Percentiles rank a stretch among this genome's conserved stretches.
Conservation (phyloP, 1,139 yeast genomes). For the Suhomyces choctaworum region DNA sequence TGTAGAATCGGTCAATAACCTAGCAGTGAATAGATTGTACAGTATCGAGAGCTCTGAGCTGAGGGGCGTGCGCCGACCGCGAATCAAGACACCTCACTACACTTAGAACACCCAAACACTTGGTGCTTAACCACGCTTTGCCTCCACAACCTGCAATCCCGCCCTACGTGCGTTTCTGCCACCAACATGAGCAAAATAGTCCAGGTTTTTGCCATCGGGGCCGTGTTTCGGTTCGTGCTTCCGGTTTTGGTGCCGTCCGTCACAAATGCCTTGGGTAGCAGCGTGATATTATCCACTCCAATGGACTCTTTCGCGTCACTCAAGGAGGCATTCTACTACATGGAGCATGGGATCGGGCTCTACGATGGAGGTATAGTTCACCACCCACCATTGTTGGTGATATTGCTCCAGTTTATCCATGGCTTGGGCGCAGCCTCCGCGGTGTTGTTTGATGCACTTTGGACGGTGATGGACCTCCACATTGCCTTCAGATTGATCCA, state of each 20-base stretch:
- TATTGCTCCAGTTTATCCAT: slow-evolving; percentile 43
- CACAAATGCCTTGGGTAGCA: slow-evolving; percentile 27
- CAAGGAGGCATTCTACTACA: slow-evolving; percentile 76
- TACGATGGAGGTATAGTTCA: slow-evolving; percentile 87
- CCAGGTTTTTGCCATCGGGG: slow-evolving; percentile 33
- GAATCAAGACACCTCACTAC: slow-evolving; percentile 4
- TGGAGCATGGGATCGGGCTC: slow-evolving; percentile 59
- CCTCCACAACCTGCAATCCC: too few relatives aligned
- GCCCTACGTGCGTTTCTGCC: neutral
- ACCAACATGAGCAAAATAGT: slow-evolving; percentile 10
- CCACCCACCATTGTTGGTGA: slow-evolving; percentile 73
- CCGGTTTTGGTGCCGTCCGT: slow-evolving; percentile 38
- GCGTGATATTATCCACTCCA: slow-evolving; percentile 79
- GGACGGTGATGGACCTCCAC: slow-evolving; percentile 41
- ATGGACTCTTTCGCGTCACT: slow-evolving; percentile 65
- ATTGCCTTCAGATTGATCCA: slow-evolving; percentile 44
- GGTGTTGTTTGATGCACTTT: slow-evolving; percentile 33
- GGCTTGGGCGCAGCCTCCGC: slow-evolving; percentile 15
- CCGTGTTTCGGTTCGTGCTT: slow-evolving; percentile 30
- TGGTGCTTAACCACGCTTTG: too few relatives aligned
- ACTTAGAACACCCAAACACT: too few relatives aligned
- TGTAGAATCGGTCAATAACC: too few relatives aligned
- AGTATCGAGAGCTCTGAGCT: too few relatives aligned
- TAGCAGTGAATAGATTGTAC: too few relatives aligned
- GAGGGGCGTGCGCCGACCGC: neutral